A percentile compares a stretch with the other conserved stretches of the same genome.
These are phyloP conservation scores for Bothriochloa decipiens DNA, from an alignment of 176 grass and related monocot species.

Conservation along the genomic window DNA sequence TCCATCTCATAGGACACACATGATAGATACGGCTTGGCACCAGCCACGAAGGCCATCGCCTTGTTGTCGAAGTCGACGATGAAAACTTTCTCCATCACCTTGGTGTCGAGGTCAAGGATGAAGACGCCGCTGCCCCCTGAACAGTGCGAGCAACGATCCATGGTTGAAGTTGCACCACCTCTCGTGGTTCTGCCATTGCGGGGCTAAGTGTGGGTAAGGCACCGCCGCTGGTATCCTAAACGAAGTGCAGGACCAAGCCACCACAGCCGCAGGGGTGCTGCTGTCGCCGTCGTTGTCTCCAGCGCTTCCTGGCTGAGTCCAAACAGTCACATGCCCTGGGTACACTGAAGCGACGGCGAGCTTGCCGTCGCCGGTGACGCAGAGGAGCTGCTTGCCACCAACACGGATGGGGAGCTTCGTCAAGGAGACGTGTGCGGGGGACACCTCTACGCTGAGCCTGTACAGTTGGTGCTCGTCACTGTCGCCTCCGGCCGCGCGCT, in stretches of 20 bases:
- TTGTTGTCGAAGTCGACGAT: no score
- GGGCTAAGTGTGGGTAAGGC: no score
- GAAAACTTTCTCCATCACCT: background rate
- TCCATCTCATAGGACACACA: no score
- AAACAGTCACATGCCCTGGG: background rate
- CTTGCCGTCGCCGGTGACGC: background rate
- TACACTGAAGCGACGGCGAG: background rate
- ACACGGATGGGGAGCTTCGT: no score
- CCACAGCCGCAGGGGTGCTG: background rate
- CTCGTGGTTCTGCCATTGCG: no score
- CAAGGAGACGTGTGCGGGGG: no score
- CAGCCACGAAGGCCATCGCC: no score
- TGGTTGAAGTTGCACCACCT: background rate
- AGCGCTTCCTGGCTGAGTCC: background rate
- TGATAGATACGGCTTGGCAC: rapidly evolving
- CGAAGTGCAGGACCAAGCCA: constrained; percentile 1
- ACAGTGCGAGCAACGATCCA: background rate
- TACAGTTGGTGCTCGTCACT: no score
- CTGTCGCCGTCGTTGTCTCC: background rate
- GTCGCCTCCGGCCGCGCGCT: no score
- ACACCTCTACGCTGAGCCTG: no score
- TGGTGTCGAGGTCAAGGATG: background rate
- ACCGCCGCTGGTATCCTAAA: background rate
- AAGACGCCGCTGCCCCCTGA: background rate
- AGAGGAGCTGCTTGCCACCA: background rate